Conservation (phyloP, 805 yeast species). For the Ogataea salicorniae region DNA sequence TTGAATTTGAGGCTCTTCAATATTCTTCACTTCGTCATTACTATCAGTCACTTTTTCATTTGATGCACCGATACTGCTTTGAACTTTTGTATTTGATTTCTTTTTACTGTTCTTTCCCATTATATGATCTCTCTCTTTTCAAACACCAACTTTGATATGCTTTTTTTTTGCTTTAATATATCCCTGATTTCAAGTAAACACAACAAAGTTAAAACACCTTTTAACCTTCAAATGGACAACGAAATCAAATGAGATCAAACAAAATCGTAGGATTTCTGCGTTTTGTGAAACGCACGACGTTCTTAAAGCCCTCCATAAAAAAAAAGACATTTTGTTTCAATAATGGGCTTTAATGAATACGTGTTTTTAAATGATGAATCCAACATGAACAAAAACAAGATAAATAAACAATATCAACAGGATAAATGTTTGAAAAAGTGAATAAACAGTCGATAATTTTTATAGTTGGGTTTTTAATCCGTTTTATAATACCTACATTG, state of each 20-base stretch:
- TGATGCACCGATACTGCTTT: too few relatives aligned
- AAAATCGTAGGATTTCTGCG: too few relatives aligned
- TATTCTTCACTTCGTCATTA: background rate
- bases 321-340: too few relatives aligned
- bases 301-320: too few relatives aligned
- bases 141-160: background rate
- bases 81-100: background rate
- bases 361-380: background rate
- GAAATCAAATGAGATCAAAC: too few relatives aligned
- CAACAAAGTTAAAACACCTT: too few relatives aligned
- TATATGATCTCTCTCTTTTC: background rate
- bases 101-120: background rate
- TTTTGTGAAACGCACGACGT: too few relatives aligned
- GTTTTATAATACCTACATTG: constrained; percentile 23
- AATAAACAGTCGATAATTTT: constrained; percentile 2
- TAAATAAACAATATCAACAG: background rate
- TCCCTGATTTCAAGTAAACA: too few relatives aligned
- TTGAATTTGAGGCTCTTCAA: background rate
- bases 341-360: background rate
- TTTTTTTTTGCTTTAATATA: too few relatives aligned
- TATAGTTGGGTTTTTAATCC: constrained; percentile 21
- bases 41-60: background rate
- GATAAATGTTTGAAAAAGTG: background rate
- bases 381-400: too few relatives aligned
- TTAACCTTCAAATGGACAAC: too few relatives aligned